Evolutionary conservation across 352 stramenopile genomes (phyloP).

Genomic region (Globisporangium orthogonon): DNA sequence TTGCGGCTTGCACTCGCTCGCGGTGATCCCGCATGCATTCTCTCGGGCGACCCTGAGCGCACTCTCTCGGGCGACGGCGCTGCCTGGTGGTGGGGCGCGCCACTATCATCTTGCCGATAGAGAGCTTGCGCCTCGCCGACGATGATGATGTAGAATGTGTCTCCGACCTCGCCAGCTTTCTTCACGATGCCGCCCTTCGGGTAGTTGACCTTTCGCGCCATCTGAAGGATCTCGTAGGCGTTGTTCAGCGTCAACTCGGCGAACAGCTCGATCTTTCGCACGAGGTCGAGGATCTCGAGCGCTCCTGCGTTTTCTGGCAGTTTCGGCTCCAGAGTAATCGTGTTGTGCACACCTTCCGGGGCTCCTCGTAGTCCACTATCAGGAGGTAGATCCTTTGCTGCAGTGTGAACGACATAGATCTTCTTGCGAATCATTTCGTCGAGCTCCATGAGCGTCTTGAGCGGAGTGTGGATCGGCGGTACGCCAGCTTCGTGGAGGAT

Average conservation of each 20-base stretch:
- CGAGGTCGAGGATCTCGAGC: slow-evolving; percentile 80
- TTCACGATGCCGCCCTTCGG: slow-evolving; percentile 47
- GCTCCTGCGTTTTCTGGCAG: slow-evolving; percentile 70
- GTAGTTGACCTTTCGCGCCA: slow-evolving; percentile 68
- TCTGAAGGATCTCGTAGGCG: slow-evolving; percentile 83
- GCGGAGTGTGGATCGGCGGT: slow-evolving; percentile 93
- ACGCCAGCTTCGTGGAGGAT: slow-evolving; percentile 94
- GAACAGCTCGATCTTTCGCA: slow-evolving; percentile 83
- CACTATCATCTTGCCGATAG: slow-evolving; percentile 24
- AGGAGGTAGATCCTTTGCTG: slow-evolving; percentile 71
- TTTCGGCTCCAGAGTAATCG: slow-evolving; percentile 74
- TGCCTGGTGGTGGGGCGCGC: background rate
- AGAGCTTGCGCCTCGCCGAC: slow-evolving; percentile 58
- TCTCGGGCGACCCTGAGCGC: slow-evolving; percentile 8
- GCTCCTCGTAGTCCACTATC: slow-evolving; percentile 81
- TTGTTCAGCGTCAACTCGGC: slow-evolving; percentile 76
- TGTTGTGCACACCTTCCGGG: slow-evolving; percentile 86
- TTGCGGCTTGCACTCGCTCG: slow-evolving; percentile 25
- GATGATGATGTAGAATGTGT: slow-evolving; percentile 82
- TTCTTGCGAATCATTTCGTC: slow-evolving; percentile 86
- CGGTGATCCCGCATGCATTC: slow-evolving; percentile 8
- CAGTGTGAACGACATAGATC: slow-evolving; percentile 94
- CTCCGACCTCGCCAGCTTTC: slow-evolving; percentile 35
- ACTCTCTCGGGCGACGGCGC: slow-evolving; percentile 7
- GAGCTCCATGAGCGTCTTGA: slow-evolving; percentile 90